phyloP scores from a whole-genome alignment of 345 rosid genomes.

The Sisymbrium irio region DNA sequence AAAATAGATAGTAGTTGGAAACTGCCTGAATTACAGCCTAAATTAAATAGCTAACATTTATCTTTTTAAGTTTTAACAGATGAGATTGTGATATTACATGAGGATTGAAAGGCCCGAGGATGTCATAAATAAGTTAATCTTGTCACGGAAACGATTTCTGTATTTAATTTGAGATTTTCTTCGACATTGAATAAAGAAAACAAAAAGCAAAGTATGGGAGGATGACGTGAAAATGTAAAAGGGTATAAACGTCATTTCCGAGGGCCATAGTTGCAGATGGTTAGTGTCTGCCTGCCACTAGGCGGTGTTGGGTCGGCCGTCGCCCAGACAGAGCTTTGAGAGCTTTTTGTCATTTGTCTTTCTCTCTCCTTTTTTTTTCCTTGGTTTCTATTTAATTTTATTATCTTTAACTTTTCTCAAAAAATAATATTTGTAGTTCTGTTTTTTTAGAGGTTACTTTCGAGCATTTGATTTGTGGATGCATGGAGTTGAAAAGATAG shows the following conservation, averaged over 20 bases:
- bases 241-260: conserved; percentile 20
- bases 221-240: neutral
- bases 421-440: neutral
- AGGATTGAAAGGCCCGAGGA: conserved; percentile 22
- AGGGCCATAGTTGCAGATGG: conserved; percentile 25
- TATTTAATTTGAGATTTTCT: neutral
- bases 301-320: conserved; percentile 38
- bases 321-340: conserved; percentile 28
- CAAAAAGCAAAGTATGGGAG: neutral
- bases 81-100: neutral
- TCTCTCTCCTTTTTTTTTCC: neutral
- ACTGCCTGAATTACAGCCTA: neutral
- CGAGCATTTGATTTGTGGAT: neutral
- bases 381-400: neutral
- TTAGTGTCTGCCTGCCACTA: conserved; percentile 38
- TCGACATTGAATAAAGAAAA: too few species aligned
- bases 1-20: neutral
- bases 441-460: neutral
- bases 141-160: conserved; percentile 19
- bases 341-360: conserved; percentile 33
- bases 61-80: neutral
- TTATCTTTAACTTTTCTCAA: neutral
- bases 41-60: neutral
- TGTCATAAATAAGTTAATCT: conserved; percentile 22
- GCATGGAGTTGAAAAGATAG: too few species aligned